Evolutionary conservation across 2,329 filamentous ascomycete species (phyloP).

Genomic region (Monosporascus sp.): DNA sequence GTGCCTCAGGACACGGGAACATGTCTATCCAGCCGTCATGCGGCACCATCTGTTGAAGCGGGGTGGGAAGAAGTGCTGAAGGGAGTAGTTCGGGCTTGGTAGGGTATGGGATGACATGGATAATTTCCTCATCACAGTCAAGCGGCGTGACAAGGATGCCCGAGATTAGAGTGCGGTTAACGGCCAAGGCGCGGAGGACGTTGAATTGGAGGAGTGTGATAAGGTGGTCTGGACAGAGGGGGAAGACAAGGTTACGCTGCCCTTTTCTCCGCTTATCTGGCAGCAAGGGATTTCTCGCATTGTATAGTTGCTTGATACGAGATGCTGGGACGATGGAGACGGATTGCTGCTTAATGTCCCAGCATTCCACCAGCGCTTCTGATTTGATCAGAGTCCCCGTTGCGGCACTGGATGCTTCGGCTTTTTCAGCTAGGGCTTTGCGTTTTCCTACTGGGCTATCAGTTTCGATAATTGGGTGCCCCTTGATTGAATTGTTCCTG

Average conservation of each 20-base stretch:
- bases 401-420: constrained; percentile 14
- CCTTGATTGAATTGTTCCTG: background rate
- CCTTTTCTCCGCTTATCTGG: constrained; percentile 16
- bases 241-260: constrained; percentile 27
- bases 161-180: constrained; percentile 32
- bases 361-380: constrained; percentile 29
- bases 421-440: constrained; percentile 22
- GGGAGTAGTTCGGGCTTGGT: constrained; percentile 24
- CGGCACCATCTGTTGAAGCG: constrained; percentile 31
- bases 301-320: constrained; percentile 26
- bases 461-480: constrained; percentile 12
- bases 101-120: constrained; percentile 26
- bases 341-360: constrained; percentile 27
- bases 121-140: constrained; percentile 26
- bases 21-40: constrained; percentile 39
- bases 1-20: constrained; percentile 31
- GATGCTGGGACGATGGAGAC: constrained; percentile 26
- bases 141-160: constrained; percentile 26
- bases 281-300: constrained; percentile 25
- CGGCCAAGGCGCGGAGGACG: constrained; percentile 30
- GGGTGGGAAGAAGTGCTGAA: constrained; percentile 30
- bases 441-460: constrained; percentile 26
- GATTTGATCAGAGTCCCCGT: constrained; percentile 17
- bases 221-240: constrained; percentile 35
- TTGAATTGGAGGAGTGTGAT: constrained; percentile 39